Evolutionary conservation across 164 flowering plant genomes (phyloP), one percentile per base, ranked within the genome.

Genomic region (Annona squamosa): DNA sequence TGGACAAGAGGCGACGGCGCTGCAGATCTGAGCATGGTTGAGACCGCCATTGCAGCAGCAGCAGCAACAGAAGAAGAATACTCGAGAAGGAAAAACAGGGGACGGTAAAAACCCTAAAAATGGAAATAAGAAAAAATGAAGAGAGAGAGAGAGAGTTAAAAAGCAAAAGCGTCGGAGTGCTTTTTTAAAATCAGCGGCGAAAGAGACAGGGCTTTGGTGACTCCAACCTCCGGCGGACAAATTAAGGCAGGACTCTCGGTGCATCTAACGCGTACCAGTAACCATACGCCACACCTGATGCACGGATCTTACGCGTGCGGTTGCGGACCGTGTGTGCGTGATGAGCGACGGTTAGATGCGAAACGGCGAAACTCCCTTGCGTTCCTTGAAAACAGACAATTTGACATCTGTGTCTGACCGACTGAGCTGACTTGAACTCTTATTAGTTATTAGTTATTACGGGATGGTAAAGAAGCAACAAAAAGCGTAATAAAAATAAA

Each of bases 11-110:
- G 61, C 26, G 70, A 19, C 7, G 73, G 64, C 2, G 75, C 62
- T 43, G 73, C 73, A 57, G 64, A 59, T 59, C 73, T 43, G 17
- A 71, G 48, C 37, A 59, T 46, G 43, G 73, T 6, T 6, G 73
- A 71, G 62, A 71, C 57, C 37, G 73, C 73, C 73, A 71, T 71
- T 43, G 17, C 5, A 59, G 19, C 41, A 71, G 64, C 13, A 41
- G 19, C 42, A 43, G 41, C 12, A 26, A n/a, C 26, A 26, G 16
- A 10, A 26, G 67, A 19, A 13, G 7, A 18, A 68, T 2, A 26
- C 19, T 44, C 70, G 42, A 12, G 3, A 12, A n/a, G 43, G 47
- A 18, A 10, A 17, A 12, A 43, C 62, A 43, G 19, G 6, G 12
- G 37, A 26, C 37, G 37, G 37, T 26, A 26, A 67, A 44, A 71